Evolutionary conservation across 805 yeast genomes (phyloP).

Genomic region (Kregervanrija pseudodelftensis): DNA sequence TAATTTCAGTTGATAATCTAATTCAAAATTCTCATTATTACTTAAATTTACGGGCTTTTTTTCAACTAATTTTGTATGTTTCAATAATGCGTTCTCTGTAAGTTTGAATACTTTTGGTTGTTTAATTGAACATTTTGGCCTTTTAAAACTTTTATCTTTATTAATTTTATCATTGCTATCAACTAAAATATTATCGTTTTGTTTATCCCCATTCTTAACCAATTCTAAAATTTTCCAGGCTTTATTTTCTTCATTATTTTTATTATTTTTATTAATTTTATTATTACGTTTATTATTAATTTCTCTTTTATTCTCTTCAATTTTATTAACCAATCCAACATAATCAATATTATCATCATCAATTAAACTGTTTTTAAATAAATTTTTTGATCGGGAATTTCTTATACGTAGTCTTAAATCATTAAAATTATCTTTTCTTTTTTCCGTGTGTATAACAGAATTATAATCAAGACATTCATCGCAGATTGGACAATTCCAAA

Average conservation of each 20-base stretch:
- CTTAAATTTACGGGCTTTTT: background rate
- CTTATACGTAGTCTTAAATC: constrained; percentile 4
- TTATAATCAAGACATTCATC: constrained; percentile 24
- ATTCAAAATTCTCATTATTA: constrained; percentile 3
- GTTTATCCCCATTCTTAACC: background rate
- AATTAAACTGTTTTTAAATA: background rate
- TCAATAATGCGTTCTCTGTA: constrained; percentile 10
- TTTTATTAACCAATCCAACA: constrained; percentile 4
- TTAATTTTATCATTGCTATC: background rate
- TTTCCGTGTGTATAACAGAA: constrained; percentile 6
- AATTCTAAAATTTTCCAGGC: constrained; percentile 10
- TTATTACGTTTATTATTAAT: background rate
- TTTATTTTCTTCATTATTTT: background rate
- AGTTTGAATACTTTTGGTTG: background rate
- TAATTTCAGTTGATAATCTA: constrained; percentile 39
- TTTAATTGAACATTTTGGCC: constrained; percentile 5
- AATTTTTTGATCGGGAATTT: constrained; percentile 3
- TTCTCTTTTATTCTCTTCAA: background rate
- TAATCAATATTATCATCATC: constrained; percentile 2
- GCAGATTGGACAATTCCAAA: constrained; percentile 31
- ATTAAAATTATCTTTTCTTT: constrained; percentile 4
- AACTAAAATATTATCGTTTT: background rate
- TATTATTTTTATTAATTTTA: background rate
- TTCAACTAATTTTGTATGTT: background rate
- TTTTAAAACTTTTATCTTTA: constrained; percentile 1